phyloP scores from a whole-genome alignment of 2,329 filamentous ascomycete genomes.

The Lasiodiplodia sp. region DNA sequence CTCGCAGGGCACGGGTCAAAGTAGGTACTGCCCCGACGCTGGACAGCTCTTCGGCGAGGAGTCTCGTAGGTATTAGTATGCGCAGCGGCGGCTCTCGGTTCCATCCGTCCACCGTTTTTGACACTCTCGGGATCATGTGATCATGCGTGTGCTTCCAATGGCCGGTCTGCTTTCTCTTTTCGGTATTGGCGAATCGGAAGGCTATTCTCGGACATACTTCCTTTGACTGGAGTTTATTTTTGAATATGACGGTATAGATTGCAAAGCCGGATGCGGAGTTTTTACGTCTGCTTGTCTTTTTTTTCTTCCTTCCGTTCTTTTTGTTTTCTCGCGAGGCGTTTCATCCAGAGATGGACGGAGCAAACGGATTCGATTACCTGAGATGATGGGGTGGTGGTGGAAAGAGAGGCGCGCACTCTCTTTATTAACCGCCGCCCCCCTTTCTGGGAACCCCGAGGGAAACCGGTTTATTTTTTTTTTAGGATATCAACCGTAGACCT shows the following conservation, averaged over 20 bases:
- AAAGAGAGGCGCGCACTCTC: not conserved
- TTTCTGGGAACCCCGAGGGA: not conserved
- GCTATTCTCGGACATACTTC: conserved; percentile 17
- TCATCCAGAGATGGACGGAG: conserved; percentile 15
- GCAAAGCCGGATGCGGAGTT: conserved; percentile 17
- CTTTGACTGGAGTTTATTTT: not conserved
- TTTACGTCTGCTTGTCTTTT: not conserved
- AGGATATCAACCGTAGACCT: not conserved
- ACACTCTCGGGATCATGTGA: not conserved
- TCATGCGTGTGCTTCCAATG: not conserved
- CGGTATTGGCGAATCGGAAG: conserved; percentile 1
- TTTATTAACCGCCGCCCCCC: not conserved
- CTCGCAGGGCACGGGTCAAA: conserved; percentile 64
- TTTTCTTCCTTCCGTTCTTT: not conserved
- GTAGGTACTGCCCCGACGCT: conserved; percentile 88
- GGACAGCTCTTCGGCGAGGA: conserved; percentile 84
- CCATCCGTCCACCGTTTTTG: too few relatives aligned
- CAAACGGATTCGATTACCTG: not conserved
- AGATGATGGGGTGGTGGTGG: not conserved
- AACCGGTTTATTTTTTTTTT: not conserved
- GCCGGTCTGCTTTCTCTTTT: not conserved
- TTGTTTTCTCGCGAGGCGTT: conserved; percentile 3
- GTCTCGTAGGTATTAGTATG: conserved; percentile 31
- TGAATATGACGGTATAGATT: conserved; percentile 16
- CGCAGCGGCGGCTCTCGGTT: too few relatives aligned